Base-by-base conservation (phyloP, 2,329 filamentous ascomycete genomes). In the Cladosporium sphaerospermum region DNA sequence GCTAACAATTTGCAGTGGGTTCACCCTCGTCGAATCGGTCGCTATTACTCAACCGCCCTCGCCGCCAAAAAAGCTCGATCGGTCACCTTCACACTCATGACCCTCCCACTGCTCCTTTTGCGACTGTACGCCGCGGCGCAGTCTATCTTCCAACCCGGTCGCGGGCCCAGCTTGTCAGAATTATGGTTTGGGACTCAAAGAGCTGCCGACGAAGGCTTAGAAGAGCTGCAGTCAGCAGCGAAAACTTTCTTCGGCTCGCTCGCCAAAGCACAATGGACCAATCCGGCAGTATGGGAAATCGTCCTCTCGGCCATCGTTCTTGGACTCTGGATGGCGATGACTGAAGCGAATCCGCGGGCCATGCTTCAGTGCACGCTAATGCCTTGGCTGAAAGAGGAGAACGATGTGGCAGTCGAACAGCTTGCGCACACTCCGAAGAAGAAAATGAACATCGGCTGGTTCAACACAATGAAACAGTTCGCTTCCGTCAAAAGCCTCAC, bases 261-360 rank as follows among this genome's bases (percentile, higher is more conserved):
- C 7, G 44, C 43, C 8, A 23, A 28, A n/a, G 28, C 44, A 14
- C 43, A 37, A 34, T 18, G 43, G 14, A 13, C 8, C 10, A 47
- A 53, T 18, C 36, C 51, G 4, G 47, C 40, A 23, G 43, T 37
- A 13, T 53, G 51, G 51, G 51, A 53, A 4, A 44, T 47, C 11
- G 39, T 53, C 10, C 43, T 53, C 2, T 53, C 51, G n/a, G 43
- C 37, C 14, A 9, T 53, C 4, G 18, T 47, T 11, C 11, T 53
- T 6, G 51, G 31, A 28, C 19, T 47, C 3, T 53, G 51, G 51
- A 18, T 28, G 7, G 45, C 45, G 9, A 18, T 47, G 4, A 37
- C 43, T 5, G 51, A 53, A 28, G 36, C 45, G 23, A 37, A 42
- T 5, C 36, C 51, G 6, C 41, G 31, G 23, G 42, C 28, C 3